Evolutionary conservation across 176 grass and related monocot genomes (phyloP).

Genomic region (Metroxylon sagu): DNA sequence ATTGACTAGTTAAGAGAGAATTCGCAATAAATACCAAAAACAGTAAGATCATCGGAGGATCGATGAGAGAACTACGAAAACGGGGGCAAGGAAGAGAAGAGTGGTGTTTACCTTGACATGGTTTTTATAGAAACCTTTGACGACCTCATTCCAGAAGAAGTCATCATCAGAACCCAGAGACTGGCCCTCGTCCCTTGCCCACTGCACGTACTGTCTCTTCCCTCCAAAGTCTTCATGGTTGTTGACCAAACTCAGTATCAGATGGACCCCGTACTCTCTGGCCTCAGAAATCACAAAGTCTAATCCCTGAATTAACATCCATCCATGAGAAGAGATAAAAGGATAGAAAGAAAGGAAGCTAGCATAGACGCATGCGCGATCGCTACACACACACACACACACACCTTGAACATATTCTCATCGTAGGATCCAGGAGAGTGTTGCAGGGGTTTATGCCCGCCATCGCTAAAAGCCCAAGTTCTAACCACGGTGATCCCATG

Average conservation of each 20-base stretch:
- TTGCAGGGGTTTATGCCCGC: conserved; percentile 44
- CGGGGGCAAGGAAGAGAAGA: no score
- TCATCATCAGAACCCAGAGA: conserved; percentile 34
- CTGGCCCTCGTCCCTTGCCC: conserved; percentile 44
- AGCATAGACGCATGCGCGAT: no score
- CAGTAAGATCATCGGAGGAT: no score
- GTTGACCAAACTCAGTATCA: conserved; percentile 72
- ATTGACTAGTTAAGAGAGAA: no score
- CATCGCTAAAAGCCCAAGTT: conserved; percentile 78
- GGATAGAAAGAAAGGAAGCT: not conserved
- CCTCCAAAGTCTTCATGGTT: conserved; percentile 73
- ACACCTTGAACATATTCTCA: conserved; percentile 62
- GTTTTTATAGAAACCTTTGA: conserved; percentile 66
- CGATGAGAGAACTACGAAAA: no score
- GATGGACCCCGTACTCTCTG: conserved; percentile 34
- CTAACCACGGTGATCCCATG: conserved; percentile 57
- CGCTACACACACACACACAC: no score
- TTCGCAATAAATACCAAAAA: no score
- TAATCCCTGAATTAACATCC: conserved; percentile 31
- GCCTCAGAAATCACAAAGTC: conserved; percentile 78
- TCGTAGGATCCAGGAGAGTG: conserved; percentile 52
- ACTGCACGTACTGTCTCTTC: conserved; percentile 55
- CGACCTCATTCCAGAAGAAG: conserved; percentile 51
- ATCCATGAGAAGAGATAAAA: not conserved
- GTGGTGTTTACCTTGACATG: conserved; percentile 40